Conservation (phyloP, 805 yeast genomes). For the Metschnikowia henanensis region DNA sequence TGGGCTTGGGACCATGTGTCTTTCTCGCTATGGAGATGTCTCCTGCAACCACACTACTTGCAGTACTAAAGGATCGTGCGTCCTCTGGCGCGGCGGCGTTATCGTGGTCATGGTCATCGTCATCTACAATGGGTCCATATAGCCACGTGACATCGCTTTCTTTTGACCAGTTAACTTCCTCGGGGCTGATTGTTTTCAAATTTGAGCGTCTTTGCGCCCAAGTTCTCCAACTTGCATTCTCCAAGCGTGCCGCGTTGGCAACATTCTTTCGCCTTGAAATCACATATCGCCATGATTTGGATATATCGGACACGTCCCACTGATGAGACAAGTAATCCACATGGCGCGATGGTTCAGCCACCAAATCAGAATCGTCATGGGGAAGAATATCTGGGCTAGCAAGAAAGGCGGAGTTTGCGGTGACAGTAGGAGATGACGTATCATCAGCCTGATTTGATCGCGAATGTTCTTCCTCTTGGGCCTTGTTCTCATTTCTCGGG, state of each 20-base stretch:
- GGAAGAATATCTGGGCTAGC: slow-evolving; percentile 44
- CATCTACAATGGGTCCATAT: slow-evolving; percentile 81
- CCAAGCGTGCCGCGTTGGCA: slow-evolving; percentile 52
- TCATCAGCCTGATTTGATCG: slow-evolving; percentile 11
- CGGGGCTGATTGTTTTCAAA: slow-evolving; percentile 81
- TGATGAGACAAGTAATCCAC: slow-evolving; percentile 94
- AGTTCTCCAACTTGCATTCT: slow-evolving; percentile 84
- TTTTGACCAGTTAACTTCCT: slow-evolving; percentile 91
- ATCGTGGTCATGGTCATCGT: slow-evolving; percentile 29
- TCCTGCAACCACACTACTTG: slow-evolving; percentile 45
- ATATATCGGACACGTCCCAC: slow-evolving; percentile 94
- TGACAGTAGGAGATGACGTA: slow-evolving; percentile 11
- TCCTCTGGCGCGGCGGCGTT: slow-evolving; percentile 23
- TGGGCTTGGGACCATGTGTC: slow-evolving; percentile 62
- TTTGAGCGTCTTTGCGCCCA: slow-evolving; percentile 83
- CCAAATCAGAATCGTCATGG: slow-evolving; percentile 85
- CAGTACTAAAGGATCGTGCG: slow-evolving; percentile 25
- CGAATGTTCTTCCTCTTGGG: background rate
- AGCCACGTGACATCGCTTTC: slow-evolving; percentile 98
- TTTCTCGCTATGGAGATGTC: slow-evolving; percentile 43
- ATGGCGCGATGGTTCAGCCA: slow-evolving; percentile 80
- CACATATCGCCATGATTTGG: slow-evolving; percentile 94
- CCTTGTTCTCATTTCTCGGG: background rate
- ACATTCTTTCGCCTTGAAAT: slow-evolving; percentile 79
- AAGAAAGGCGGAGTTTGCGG: slow-evolving; percentile 14